phyloP scores from a whole-genome alignment of 257 asterid species.

The Salvia miltiorrhiza region DNA sequence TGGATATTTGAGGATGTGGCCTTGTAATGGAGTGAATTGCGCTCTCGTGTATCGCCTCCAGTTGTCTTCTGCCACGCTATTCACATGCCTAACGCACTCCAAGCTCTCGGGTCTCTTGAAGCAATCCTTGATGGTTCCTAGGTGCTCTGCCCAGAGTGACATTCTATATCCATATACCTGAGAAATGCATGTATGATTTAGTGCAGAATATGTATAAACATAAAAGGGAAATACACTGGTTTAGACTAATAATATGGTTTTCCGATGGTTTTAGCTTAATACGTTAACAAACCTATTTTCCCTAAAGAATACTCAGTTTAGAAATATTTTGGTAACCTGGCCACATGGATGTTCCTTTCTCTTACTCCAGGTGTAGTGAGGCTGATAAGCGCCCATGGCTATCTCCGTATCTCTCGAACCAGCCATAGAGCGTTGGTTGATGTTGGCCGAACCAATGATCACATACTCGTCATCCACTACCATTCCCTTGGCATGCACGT shows the following conservation, averaged over 20 bases:
- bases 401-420: constrained; percentile 2
- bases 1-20: constrained; percentile 76
- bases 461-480: background rate
- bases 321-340: background rate
- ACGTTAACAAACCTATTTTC: no score
- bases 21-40: constrained; percentile 49
- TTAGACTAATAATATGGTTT: no score
- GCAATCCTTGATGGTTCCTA: constrained; percentile 40
- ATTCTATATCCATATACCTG: constrained; percentile 79
- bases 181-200: background rate
- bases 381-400: background rate
- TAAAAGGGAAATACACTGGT: no score
- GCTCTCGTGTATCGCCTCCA: constrained; percentile 56
- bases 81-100: constrained; percentile 50
- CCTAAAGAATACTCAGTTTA: no score
- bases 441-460: constrained; percentile 4
- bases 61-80: constrained; percentile 57
- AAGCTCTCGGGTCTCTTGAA: constrained; percentile 48
- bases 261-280: no score
- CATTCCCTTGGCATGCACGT: background rate
- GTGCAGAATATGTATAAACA: no score
- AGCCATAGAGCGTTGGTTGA: constrained; percentile 4
- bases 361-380: background rate
- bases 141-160: constrained; percentile 87
- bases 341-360: background rate